Evolutionary conservation across 2,329 filamentous ascomycete genomes (phyloP), one percentile per base, ranked within the genome.

Genomic region (Arthrobotrys sinensis): DNA sequence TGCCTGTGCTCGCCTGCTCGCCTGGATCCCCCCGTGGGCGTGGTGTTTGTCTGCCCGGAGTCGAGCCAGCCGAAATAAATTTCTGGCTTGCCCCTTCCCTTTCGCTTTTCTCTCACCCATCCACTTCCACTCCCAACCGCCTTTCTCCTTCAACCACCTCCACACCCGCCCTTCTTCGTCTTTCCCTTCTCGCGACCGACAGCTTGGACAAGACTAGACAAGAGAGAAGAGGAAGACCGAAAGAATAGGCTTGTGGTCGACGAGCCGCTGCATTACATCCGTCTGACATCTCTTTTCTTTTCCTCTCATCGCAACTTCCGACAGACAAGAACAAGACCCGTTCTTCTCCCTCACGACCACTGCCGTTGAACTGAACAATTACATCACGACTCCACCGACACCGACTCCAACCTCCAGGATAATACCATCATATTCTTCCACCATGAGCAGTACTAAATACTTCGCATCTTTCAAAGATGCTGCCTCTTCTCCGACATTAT

Each of bases 21-120:
- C 50, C 50, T 52, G 46, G 11, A 52, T 28, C 62, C 43, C 62
- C 46, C 21, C n/a, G 21, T 38, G 14, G 32, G 24, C 14, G 53
- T 16, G 52, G 52, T 46, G 46, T 53, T 36, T 38, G 45, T 24
- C 34, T 40, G 50, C 40, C 28, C 43, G 50, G 36, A 19, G 40
- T 48, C 40, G 36, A 40, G 45, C 65, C 48, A 55, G 28, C 16
- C 36, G n/a, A 45, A 52, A 76, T 76, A 76, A 69, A 76, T 70
- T 73, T 76, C 72, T 63, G 65, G 72, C 65, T 65, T 70, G 72
- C 72, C 72, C 72, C 72, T 69, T 76, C 64, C 65, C 71, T 64
- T 76, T 76, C 67, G 55, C 52, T 53, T 55, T 40, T 32, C 24
- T 43, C 60, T 52, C 48, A 34, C 68, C 57, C 48, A 52, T 62